These are phyloP conservation scores for Jaltomata sinuosa DNA, from an alignment of 257 asterid species.

Conservation along the genomic window DNA sequence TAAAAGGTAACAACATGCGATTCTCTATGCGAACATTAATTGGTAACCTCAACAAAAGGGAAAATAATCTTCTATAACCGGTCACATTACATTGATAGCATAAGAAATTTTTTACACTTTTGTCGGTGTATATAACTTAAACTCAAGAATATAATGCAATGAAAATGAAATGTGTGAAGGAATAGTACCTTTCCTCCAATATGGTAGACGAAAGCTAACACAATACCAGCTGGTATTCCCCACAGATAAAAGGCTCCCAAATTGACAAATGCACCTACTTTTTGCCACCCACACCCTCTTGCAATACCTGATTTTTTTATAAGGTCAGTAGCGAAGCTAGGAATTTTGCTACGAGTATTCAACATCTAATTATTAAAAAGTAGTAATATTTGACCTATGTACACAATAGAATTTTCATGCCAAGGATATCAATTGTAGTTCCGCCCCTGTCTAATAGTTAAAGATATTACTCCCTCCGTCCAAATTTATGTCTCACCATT, in stretches of 20 bases:
- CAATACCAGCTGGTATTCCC: constrained; percentile 45
- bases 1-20: background rate
- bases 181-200: constrained; percentile 58
- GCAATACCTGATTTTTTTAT: background rate
- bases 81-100: background rate
- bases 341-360: background rate
- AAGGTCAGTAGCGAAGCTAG: background rate
- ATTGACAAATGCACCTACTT: constrained; percentile 56
- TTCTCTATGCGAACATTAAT: background rate
- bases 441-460: background rate
- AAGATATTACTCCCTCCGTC: too few relatives aligned
- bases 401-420: background rate
- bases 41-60: background rate
- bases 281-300: constrained; percentile 75
- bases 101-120: background rate
- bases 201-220: constrained; percentile 45
- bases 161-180: background rate
- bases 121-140: background rate
- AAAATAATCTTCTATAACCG: background rate
- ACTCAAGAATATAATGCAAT: background rate
- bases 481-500: too few relatives aligned
- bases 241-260: constrained; percentile 49
- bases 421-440: background rate
- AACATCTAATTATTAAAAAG: background rate
- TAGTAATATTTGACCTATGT: background rate